Evolutionary conservation across 495 filamentous ascomycete genomes (phyloP).

Genomic region (Neurospora intermedia): DNA sequence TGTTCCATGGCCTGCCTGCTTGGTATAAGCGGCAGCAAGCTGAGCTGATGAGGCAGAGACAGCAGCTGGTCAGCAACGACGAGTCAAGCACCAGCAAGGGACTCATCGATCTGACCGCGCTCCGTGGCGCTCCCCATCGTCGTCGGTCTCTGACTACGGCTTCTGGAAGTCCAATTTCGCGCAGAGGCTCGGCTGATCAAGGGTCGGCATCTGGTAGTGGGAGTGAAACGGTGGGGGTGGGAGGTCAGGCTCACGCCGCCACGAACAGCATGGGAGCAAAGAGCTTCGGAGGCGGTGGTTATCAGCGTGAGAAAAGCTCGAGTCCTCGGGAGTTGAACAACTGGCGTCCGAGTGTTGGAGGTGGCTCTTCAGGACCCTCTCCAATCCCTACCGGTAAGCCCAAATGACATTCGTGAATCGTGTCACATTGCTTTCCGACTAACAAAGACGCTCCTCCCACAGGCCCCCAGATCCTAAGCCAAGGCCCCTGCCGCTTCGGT

Average conservation of each 20-base stretch:
- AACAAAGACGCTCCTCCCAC: background rate
- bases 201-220: background rate
- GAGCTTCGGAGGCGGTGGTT: background rate
- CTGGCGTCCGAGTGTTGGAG: background rate
- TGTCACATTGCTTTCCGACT: background rate
- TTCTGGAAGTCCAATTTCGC: background rate
- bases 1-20: conserved; percentile 39
- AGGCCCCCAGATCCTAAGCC: background rate
- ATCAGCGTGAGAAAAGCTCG: background rate
- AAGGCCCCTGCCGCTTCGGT: background rate
- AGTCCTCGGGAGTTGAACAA: background rate
- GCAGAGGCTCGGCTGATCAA: background rate
- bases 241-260: background rate
- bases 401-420: background rate
- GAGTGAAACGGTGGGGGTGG: background rate
- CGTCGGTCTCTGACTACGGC: background rate
- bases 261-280: background rate
- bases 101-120: background rate
- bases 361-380: background rate
- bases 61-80: background rate
- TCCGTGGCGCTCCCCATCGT: background rate
- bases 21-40: conserved; percentile 44
- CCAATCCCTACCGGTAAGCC: background rate
- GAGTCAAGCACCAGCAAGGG: background rate
- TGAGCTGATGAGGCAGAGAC: conserved; percentile 18